Conservation (phyloP, 2,329 filamentous ascomycete genomes). For the Teratosphaeria epicoccoides region DNA sequence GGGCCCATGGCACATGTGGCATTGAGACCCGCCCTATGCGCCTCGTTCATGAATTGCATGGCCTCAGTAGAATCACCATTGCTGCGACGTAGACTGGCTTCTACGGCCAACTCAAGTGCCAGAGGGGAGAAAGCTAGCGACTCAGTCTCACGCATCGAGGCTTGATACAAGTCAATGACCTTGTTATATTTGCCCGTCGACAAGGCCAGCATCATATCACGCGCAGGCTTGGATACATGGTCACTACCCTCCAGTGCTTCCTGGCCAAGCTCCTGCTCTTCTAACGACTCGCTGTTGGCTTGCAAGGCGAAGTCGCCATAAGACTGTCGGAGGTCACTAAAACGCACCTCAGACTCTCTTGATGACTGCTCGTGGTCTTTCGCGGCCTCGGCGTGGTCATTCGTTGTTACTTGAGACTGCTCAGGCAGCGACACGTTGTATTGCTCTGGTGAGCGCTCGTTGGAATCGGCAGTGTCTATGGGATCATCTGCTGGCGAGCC, state of each 20-base stretch:
- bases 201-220: conserved; percentile 18
- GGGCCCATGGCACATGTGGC: conserved; percentile 17
- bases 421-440: not conserved
- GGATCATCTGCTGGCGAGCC: not conserved
- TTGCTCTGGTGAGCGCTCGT: not conserved
- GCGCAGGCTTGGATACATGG: not conserved
- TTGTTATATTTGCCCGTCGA: conserved; percentile 11
- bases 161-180: conserved; percentile 18
- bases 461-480: not conserved
- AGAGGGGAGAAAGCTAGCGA: conserved; percentile 18
- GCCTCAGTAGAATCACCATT: conserved; percentile 13
- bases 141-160: conserved; percentile 6
- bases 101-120: conserved; percentile 20
- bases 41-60: conserved; percentile 13
- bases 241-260: not conserved
- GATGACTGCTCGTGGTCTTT: not conserved
- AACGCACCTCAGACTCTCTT: not conserved
- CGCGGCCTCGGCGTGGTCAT: no score
- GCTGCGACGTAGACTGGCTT: conserved; percentile 19
- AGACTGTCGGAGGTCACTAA: not conserved
- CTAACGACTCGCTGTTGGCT: not conserved
- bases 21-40: conserved; percentile 22
- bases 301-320: not conserved
- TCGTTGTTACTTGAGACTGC: not conserved
- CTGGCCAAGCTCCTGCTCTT: not conserved